Percentiles rank a stretch among this genome's conserved stretches.
phyloP scores from a whole-genome alignment of 495 filamentous ascomycete species.

The Clavariopsis aquatica region DNA sequence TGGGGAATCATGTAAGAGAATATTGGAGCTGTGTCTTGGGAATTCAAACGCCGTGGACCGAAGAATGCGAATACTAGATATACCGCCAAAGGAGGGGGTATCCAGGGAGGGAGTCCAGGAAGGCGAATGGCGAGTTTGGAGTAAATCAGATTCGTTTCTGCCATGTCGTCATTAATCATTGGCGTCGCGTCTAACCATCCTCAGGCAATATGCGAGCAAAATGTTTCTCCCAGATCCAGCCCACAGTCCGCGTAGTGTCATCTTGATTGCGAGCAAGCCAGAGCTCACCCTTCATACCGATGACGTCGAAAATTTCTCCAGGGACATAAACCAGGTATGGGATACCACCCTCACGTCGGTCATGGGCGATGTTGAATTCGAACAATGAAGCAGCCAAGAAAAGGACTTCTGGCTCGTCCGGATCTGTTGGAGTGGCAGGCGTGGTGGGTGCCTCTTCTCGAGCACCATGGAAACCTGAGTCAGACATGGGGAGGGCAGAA shows the following conservation, averaged over 20 bases:
- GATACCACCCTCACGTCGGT: slow-evolving; percentile 90
- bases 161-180: neutral
- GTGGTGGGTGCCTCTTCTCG: slow-evolving; percentile 10
- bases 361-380: slow-evolving; percentile 92
- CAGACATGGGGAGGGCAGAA: slow-evolving; percentile 44
- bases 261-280: slow-evolving; percentile 98
- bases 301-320: slow-evolving; percentile 69
- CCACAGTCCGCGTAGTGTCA: slow-evolving; percentile 72
- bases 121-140: neutral
- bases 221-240: slow-evolving; percentile 99
- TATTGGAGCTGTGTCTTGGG: neutral
- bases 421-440: slow-evolving; percentile 34
- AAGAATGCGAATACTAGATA: too few species aligned
- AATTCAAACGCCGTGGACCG: neutral
- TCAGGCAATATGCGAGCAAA: slow-evolving; percentile 59
- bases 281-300: slow-evolving; percentile 93
- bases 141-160: neutral
- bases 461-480: slow-evolving; percentile 13
- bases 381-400: slow-evolving; percentile 94
- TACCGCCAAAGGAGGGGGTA: too few species aligned
- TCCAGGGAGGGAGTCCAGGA: too few species aligned
- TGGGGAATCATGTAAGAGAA: neutral
- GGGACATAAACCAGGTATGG: slow-evolving; percentile 94
- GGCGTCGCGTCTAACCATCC: slow-evolving; percentile 8
- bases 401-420: slow-evolving; percentile 57